Evolutionary conservation across 2,329 filamentous ascomycete species (phyloP).

Genomic region (Pseudogymnoascus sp.): DNA sequence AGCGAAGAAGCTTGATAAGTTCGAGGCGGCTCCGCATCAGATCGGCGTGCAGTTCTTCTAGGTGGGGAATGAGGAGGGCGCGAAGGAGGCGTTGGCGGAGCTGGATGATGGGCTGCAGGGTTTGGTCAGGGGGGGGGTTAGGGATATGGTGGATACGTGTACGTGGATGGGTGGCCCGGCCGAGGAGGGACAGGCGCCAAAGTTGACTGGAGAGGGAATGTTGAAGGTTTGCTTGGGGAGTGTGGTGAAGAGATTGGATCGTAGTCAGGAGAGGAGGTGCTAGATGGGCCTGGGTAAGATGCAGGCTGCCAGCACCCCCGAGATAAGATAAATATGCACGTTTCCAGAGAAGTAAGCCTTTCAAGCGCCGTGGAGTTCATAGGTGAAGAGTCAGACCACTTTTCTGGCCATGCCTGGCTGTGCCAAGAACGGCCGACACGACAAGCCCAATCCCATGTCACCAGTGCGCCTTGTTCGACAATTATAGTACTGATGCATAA

Average conservation of each 20-base stretch:
- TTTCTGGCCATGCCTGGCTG: too few species aligned
- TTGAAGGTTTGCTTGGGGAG: constrained; percentile 74
- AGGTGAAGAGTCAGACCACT: too few species aligned
- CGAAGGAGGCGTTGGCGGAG: constrained; percentile 56
- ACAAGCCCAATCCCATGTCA: too few species aligned
- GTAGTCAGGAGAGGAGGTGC: constrained; percentile 27
- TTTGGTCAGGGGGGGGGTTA: constrained; percentile 47
- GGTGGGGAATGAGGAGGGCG: constrained; percentile 66
- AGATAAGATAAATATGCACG: too few species aligned
- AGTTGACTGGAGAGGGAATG: constrained; percentile 61
- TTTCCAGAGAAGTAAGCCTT: too few species aligned
- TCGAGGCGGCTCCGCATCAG: constrained; percentile 70
- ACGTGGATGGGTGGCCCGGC: constrained; percentile 51
- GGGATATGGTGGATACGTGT: constrained; percentile 91
- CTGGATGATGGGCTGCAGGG: constrained; percentile 67
- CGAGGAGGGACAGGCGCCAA: constrained; percentile 30
- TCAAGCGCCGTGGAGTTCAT: too few species aligned
- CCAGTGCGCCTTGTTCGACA: too few species aligned
- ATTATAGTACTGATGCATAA: too few species aligned
- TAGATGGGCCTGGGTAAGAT: too few species aligned
- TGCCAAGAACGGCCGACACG: too few species aligned
- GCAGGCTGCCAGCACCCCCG: too few species aligned
- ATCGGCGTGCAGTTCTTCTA: constrained; percentile 95
- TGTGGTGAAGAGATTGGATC: constrained; percentile 61
- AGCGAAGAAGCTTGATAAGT: constrained; percentile 62